phyloP scores from a whole-genome alignment of 2,329 filamentous ascomycete species.

The Rutstroemia sydowiana region DNA sequence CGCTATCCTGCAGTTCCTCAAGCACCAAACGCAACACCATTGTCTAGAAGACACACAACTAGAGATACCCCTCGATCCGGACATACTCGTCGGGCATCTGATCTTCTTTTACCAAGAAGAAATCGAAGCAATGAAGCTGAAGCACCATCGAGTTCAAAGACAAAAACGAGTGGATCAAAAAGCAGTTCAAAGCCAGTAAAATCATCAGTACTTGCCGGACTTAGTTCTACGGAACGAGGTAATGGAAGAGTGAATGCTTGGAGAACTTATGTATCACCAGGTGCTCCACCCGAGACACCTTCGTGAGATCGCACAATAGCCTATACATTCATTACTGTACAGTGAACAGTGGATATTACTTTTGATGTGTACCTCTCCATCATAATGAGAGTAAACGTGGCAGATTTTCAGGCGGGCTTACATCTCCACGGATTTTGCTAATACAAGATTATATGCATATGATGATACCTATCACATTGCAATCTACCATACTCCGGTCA shows the following conservation, averaged over 20 bases:
- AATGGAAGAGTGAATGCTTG: constrained; percentile 27
- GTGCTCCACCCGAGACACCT: constrained; percentile 24
- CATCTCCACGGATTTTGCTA: too few relatives aligned
- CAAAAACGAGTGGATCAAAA: constrained; percentile 6
- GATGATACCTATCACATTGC: too few relatives aligned
- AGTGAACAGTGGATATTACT: not conserved
- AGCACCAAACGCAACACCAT: constrained; percentile 12
- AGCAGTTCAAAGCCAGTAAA: not conserved
- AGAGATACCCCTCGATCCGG: constrained; percentile 19
- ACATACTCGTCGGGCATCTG: constrained; percentile 12
- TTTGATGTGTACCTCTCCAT: not conserved
- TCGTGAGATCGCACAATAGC: constrained; percentile 10
- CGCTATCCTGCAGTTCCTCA: constrained; percentile 15
- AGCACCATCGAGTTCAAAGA: constrained; percentile 22
- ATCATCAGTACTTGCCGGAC: constrained; percentile 22
- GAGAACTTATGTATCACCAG: constrained; percentile 26
- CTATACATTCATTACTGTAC: not conserved
- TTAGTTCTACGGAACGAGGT: constrained; percentile 15
- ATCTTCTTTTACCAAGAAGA: constrained; percentile 23
- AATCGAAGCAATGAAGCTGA: constrained; percentile 22
- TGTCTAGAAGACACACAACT: constrained; percentile 23
- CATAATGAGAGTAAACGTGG: not conserved
- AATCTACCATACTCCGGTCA: too few relatives aligned
- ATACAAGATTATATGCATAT: too few relatives aligned
- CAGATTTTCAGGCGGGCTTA: not conserved